phyloP scores from a whole-genome alignment of 371 early-diverging fungal genomes.

The Mortierella sp. region DNA sequence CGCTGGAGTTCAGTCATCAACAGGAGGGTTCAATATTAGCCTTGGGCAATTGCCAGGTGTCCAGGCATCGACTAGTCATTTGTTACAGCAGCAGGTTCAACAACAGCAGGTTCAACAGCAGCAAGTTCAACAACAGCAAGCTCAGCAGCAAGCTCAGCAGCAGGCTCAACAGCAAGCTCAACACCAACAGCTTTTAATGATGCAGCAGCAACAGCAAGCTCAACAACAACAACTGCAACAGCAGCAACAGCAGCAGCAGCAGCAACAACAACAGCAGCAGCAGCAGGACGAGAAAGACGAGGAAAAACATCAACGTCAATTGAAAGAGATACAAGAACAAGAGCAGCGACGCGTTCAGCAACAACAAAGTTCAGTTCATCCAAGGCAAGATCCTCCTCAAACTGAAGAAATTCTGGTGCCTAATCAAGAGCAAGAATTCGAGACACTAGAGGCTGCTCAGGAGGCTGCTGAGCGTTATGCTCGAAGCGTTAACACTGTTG shows the following conservation, averaged over 20 bases:
- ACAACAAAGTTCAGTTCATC: background rate
- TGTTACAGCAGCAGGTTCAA: slow-evolving; percentile 48
- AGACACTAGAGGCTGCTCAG: slow-evolving; percentile 40
- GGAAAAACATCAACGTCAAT: slow-evolving; percentile 15
- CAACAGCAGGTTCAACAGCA: slow-evolving; percentile 29
- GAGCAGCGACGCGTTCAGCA: slow-evolving; percentile 17
- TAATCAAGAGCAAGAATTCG: slow-evolving; percentile 42
- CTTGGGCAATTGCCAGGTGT: slow-evolving; percentile 19
- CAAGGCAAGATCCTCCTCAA: slow-evolving; percentile 1
- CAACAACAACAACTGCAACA: slow-evolving; percentile 21
- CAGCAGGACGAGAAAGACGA: slow-evolving; percentile 16
- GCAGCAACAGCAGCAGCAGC: slow-evolving; percentile 13
- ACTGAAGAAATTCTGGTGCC: slow-evolving; percentile 27
- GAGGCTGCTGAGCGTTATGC: slow-evolving; percentile 45
- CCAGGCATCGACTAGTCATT: slow-evolving; percentile 28
- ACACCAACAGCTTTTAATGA: slow-evolving; percentile 6
- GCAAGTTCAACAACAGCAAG: slow-evolving; percentile 19
- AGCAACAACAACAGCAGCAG: slow-evolving; percentile 21
- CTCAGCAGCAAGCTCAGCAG: background rate
- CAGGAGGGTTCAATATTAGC: slow-evolving; percentile 13
- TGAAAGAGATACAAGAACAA: slow-evolving; percentile 21
- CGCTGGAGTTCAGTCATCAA: slow-evolving; percentile 3
- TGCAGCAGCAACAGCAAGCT: slow-evolving; percentile 13
- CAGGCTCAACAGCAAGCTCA: too few relatives aligned
- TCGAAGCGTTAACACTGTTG: slow-evolving; percentile 37